phyloP scores from a whole-genome alignment of 345 rosid genomes.

The Clausena lansium region DNA sequence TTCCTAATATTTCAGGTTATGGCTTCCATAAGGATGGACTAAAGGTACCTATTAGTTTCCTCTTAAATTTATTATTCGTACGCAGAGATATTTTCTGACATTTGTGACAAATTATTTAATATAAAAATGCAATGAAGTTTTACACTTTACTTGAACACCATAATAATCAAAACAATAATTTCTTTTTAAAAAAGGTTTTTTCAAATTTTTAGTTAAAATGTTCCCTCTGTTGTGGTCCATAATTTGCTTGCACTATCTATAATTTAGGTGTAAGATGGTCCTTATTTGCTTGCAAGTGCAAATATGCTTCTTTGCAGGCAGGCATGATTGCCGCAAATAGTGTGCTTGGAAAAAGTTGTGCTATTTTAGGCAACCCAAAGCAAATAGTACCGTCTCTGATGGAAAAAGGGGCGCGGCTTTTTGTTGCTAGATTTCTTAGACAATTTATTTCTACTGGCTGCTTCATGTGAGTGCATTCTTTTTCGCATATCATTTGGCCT shows the following conservation, averaged over 20 bases:
- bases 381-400: constrained; percentile 76
- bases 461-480: constrained; percentile 56
- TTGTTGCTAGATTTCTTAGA: constrained; percentile 73
- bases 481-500: neutral
- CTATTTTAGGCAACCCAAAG: constrained; percentile 54
- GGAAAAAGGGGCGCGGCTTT: constrained; percentile 73
- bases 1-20: constrained; percentile 55
- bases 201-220: neutral
- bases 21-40: constrained; percentile 97
- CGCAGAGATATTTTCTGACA: neutral
- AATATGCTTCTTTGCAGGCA: constrained; percentile 41
- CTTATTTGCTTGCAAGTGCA: neutral
- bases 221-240: neutral
- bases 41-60: constrained; percentile 44
- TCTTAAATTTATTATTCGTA: neutral
- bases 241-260: neutral
- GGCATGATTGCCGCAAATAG: constrained; percentile 71
- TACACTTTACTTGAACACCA: neutral
- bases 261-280: neutral
- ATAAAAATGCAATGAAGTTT: neutral
- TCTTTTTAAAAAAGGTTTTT: too few species aligned
- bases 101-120: neutral
- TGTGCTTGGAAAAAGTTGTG: constrained; percentile 50
- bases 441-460: constrained; percentile 63
- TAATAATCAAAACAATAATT: neutral